Evolutionary conservation across 257 asterid species (phyloP).

Genomic region (Penstemon eatonii): DNA sequence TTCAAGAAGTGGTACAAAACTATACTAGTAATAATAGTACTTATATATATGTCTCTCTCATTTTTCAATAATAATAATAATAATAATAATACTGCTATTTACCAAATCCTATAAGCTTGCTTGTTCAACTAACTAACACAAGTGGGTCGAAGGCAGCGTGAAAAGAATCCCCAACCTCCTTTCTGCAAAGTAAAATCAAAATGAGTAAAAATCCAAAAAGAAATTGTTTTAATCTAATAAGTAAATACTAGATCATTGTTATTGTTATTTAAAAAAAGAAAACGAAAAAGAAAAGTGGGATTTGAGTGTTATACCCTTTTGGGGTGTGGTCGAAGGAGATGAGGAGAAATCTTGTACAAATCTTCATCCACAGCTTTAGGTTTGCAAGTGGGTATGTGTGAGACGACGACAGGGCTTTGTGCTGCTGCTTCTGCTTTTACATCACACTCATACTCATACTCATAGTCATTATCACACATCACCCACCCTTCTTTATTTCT

Average conservation of each 20-base stretch:
- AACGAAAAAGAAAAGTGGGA: not conserved
- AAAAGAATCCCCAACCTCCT: constrained; percentile 53
- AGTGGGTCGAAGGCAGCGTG: constrained; percentile 64
- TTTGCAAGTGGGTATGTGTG: too few relatives aligned
- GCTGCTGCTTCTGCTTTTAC: constrained; percentile 34
- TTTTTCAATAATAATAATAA: constrained; percentile 27
- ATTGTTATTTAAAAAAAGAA: not conserved
- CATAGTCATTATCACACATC: constrained; percentile 40
- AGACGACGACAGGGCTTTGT: constrained; percentile 20
- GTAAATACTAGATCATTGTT: not conserved
- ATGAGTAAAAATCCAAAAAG: not conserved
- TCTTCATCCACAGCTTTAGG: constrained; percentile 87
- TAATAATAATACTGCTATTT: not conserved
- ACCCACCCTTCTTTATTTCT: constrained; percentile 44
- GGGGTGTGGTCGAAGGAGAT: constrained; percentile 54
- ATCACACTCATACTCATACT: constrained; percentile 29
- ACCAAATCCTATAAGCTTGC: constrained; percentile 19
- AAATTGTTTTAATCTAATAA: too few relatives aligned
- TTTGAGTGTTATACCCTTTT: constrained; percentile 39
- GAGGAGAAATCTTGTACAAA: constrained; percentile 80
- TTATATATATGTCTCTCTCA: not conserved
- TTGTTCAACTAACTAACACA: constrained; percentile 33
- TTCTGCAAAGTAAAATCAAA: constrained; percentile 41
- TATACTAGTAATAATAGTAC: not conserved
- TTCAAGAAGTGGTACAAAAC: not conserved